These are phyloP conservation scores for Penicillium diatomitis DNA, from an alignment of 495 filamentous ascomycete genomes.

Conservation along the genomic window DNA sequence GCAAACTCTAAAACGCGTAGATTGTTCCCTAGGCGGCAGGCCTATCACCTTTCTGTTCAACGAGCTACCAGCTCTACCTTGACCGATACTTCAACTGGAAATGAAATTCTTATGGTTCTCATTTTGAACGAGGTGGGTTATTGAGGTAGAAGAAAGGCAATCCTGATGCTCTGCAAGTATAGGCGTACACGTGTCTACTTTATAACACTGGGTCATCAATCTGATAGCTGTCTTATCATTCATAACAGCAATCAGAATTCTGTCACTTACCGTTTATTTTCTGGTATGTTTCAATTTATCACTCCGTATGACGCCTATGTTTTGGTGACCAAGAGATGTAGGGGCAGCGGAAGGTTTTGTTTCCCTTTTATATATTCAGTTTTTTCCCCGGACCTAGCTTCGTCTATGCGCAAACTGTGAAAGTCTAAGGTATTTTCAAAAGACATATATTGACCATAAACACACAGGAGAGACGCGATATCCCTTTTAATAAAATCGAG, in stretches of 20 bases:
- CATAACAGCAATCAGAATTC: conserved; percentile 3
- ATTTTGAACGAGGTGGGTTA: conserved; percentile 4
- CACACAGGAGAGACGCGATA: too few relatives aligned
- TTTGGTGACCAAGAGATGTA: neutral
- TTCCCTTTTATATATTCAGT: neutral
- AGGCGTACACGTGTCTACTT: conserved; percentile 3
- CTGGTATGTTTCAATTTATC: conserved; percentile 1
- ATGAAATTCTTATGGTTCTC: conserved; percentile 3
- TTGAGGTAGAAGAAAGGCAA: conserved; percentile 2
- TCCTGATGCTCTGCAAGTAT: conserved; percentile 4
- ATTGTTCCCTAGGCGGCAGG: neutral
- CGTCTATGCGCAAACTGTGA: neutral
- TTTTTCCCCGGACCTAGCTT: neutral
- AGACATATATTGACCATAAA: neutral
- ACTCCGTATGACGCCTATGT: neutral
- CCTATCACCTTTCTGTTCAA: neutral
- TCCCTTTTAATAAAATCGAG: too few relatives aligned
- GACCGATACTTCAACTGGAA: conserved; percentile 3
- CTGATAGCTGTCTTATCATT: conserved; percentile 6
- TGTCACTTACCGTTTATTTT: conserved; percentile 5
- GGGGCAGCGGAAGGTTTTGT: neutral
- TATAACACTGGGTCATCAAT: conserved; percentile 3
- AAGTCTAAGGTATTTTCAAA: neutral
- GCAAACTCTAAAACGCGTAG: neutral
- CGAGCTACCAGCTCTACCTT: neutral